Base-by-base conservation (phyloP, 208 protist genomes). In the Acanthamoeba sp. region DNA sequence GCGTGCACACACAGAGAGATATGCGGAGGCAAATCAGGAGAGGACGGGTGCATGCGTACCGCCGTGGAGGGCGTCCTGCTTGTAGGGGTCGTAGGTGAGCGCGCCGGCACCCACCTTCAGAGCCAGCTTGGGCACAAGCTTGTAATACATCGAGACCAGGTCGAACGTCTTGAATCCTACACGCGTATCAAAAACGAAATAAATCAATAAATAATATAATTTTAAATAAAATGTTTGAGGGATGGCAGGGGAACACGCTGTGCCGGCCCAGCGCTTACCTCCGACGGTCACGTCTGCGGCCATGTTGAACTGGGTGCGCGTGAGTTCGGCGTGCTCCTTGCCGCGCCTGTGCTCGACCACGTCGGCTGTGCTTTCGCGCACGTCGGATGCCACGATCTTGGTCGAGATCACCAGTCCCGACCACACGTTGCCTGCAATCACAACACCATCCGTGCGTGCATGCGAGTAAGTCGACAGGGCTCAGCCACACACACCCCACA, bases 71-170 rank as follows among this genome's bases (percentile, higher is more conserved):
- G 59, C 84, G 40, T 91, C 84, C 57, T 91, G 84, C 59, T 91
- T 64, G 59, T 32, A 91, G 84, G 84, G 84, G 27, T 91, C 84
- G 59, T 91, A 91, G 57, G 55, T 91, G 55, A 91, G 50, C 22
- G 55, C 84, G 18, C 84, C 84, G 0, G 59, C 84, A 5, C 84
- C 84, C 32, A 91, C 84, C 38, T 91, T 91, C 27, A 91, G 36
- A 40, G 84, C 84, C 50, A 91, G 34, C 84, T 91, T 91, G 34
- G 84, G 84, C 55, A 71, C 84, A 34, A 91, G 59, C 38, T 64
- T 73, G 59, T 91, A 91, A 32, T 91, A 91, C 55, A 91, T 64
- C 29, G 55, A 55, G 22, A 71, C 84, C 48, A 91, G 18, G 32
- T 71, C 59, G 57, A 91, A 64, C 36, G 84, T 71, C 55, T 71